A percentile compares a stretch with the other conserved stretches of the same genome.
phyloP scores from a whole-genome alignment of 345 rosid genomes.

The Capsella bursapastoris region DNA sequence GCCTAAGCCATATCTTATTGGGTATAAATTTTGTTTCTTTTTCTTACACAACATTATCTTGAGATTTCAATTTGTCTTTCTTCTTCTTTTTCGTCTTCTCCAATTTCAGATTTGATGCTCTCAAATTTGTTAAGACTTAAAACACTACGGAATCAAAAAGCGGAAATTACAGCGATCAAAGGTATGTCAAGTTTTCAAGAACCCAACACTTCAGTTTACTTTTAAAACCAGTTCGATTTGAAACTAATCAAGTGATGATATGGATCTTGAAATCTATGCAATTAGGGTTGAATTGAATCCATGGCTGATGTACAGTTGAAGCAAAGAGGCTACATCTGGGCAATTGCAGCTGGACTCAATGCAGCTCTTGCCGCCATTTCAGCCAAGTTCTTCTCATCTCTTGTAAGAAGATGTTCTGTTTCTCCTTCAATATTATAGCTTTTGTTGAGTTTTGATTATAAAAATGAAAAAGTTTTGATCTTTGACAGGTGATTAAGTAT shows the following conservation, averaged over 20 bases:
- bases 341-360: constrained; percentile 67
- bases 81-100: constrained; percentile 6
- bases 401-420: constrained; percentile 39
- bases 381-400: constrained; percentile 68
- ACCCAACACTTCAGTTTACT: not conserved
- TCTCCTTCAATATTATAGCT: not conserved
- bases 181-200: not conserved
- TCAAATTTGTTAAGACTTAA: not conserved
- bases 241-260: not conserved
- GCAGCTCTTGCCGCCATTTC: constrained; percentile 83
- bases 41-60: not conserved
- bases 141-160: not conserved
- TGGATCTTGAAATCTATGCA: not conserved
- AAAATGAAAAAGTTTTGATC: not conserved
- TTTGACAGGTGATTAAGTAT: constrained; percentile 59
- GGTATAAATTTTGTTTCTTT: not conserved
- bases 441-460: constrained; percentile 5
- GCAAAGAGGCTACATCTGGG: constrained; percentile 71
- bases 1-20: not conserved
- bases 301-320: constrained; percentile 39
- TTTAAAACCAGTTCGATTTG: not conserved
- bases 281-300: constrained; percentile 16
- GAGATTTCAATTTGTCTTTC: constrained; percentile 5
- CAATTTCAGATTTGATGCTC: constrained; percentile 34
- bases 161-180: constrained; percentile 5